Percentiles rank a stretch among this genome's conserved stretches.
Evolutionary conservation across 371 early-diverging fungal genomes (phyloP).

Genomic region (Mortierella sp.): DNA sequence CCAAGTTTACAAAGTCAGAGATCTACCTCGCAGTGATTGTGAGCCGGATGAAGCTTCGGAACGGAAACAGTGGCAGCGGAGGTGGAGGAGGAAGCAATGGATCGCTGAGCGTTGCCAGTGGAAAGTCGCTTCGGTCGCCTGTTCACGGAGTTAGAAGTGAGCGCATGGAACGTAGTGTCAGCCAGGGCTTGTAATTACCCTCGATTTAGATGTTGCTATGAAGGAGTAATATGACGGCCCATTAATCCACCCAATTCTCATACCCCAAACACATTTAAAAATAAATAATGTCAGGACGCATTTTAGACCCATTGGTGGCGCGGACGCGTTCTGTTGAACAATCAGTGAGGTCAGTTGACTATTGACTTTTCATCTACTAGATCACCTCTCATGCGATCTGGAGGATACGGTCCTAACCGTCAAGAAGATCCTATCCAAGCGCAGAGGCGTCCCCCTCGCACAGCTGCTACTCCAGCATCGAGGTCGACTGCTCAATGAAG

Average conservation of each 20-base stretch:
- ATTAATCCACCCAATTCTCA: no score
- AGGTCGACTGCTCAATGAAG: background rate
- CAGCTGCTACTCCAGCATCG: background rate
- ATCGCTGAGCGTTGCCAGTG: background rate
- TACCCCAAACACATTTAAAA: no score
- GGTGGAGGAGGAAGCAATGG: background rate
- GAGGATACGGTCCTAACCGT: background rate
- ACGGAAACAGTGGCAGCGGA: background rate
- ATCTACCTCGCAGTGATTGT: conserved; percentile 63
- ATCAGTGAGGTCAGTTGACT: no score
- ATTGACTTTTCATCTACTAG: no score
- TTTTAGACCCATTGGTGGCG: no score
- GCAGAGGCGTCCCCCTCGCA: background rate
- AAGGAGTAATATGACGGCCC: no score
- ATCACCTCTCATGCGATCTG: no score
- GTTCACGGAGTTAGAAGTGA: background rate
- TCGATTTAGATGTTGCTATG: no score
- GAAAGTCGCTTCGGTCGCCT: conserved; percentile 1
- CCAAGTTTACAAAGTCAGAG: conserved; percentile 80
- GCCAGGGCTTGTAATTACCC: background rate
- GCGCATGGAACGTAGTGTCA: conserved; percentile 7
- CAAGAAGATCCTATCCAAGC: background rate
- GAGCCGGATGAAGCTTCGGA: conserved; percentile 37
- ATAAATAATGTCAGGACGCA: no score
- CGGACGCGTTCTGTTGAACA: no score